phyloP scores from a whole-genome alignment of 2,329 filamentous ascomycete genomes.

The Sordariomycetes sp. region DNA sequence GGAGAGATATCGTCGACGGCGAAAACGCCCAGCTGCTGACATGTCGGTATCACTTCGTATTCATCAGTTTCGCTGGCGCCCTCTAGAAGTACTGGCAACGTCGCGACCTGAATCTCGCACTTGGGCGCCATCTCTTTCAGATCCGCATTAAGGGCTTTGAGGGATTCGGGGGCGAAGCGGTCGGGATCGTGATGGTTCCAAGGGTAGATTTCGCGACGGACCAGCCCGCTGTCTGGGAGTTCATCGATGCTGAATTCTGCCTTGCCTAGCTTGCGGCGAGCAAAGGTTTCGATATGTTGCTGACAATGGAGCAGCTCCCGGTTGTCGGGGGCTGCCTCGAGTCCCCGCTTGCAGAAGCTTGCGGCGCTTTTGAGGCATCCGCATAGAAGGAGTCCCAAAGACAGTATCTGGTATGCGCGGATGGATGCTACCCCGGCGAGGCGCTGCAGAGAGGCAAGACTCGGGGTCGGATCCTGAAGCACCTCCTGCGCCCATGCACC shows the following conservation, averaged over 20 bases:
- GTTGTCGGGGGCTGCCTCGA: slow-evolving; percentile 44
- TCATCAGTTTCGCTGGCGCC: slow-evolving; percentile 39
- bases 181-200: slow-evolving; percentile 63
- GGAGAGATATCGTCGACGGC: slow-evolving; percentile 72
- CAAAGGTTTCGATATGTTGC: slow-evolving; percentile 43
- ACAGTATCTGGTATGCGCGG: slow-evolving; percentile 49
- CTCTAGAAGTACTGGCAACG: slow-evolving; percentile 62
- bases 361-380: slow-evolving; percentile 61
- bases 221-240: slow-evolving; percentile 60
- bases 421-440: slow-evolving; percentile 42
- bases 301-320: slow-evolving; percentile 44
- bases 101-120: slow-evolving; percentile 67
- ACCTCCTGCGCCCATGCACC: slow-evolving; percentile 21
- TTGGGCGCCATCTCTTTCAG: slow-evolving; percentile 66
- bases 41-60: slow-evolving; percentile 45
- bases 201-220: slow-evolving; percentile 61
- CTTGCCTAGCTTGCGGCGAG: slow-evolving; percentile 35
- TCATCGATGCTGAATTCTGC: slow-evolving; percentile 38
- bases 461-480: slow-evolving; percentile 19
- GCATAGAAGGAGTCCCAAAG: slow-evolving; percentile 50
- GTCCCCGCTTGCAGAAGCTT: slow-evolving; percentile 55
- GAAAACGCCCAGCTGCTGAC: slow-evolving; percentile 81
- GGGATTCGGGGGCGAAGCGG: slow-evolving; percentile 58
- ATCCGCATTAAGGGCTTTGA: slow-evolving; percentile 63
- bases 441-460: slow-evolving; percentile 22